Evolutionary conservation across 164 flowering plant species (phyloP), one percentile per base, ranked within the genome.

Genomic region (Protea cynaroides): DNA sequence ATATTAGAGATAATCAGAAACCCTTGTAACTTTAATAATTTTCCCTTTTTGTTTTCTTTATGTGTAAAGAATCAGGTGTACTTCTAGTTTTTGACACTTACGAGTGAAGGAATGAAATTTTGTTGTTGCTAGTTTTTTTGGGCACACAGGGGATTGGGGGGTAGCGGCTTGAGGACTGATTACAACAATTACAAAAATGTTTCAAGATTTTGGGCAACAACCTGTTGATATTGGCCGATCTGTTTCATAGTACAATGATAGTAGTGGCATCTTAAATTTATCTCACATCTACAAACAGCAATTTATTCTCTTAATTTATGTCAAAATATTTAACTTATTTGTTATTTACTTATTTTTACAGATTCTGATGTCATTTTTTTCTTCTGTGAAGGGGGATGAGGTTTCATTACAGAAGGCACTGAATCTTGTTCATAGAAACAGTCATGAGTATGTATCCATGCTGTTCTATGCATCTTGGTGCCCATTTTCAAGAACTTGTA

Each of bases 401-500:
- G 74, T 59, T 52, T 74, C 89, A 36, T 70, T 94, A 72, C 89
- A 81, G 70, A 81, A 49, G 81, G 91, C 82, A 13, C 65, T 89
- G 63, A 71, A 79, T 67, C 78, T 87, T 76, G 81, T 86, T 65
- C 78, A 87, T 64, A 80, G 65, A 65, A 77, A 74, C 19, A 71
- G 65, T 59, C 67, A 74, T 21, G 75, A 81, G 44, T 89, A 86
- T 78, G 92, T 85, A 40, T 85, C 95, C 40, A 65, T 94, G 67
- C 87, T 94, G 61, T 91, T 94, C 75, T 86, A 90, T 79, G 96
- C 97, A 68, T 85, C 97, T 43, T 86, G 95, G 98, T 94, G 98
- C 64, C 93, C 94, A 46, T 94, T 94, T 82, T 94, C 98, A 15
- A 75, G 79, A 74, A 56, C 69, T 23, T 79, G 75, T 71, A 82